These are phyloP conservation scores for Aplosporella prunicola DNA, from an alignment of 2,329 filamentous ascomycete species.

Conservation along the genomic window DNA sequence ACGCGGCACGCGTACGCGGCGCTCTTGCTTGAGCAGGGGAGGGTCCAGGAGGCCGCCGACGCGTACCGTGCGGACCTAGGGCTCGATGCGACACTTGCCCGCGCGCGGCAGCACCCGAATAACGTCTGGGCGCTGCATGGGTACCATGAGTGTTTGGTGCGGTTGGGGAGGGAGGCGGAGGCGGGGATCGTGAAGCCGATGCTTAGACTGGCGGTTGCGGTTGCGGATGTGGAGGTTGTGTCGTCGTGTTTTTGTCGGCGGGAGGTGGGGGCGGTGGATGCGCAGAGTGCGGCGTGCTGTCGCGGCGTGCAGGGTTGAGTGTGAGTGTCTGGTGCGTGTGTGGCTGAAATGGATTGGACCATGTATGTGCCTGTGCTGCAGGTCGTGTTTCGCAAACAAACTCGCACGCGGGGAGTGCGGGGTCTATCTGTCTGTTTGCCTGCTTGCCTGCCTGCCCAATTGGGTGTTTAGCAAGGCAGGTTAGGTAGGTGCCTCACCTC, in stretches of 20 bases:
- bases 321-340: too few species aligned
- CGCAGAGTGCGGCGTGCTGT: too few species aligned
- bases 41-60: slow-evolving; percentile 27
- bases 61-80: slow-evolving; percentile 34
- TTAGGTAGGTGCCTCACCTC: too few species aligned
- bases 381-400: too few species aligned
- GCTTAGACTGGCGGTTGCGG: slow-evolving; percentile 43
- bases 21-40: slow-evolving; percentile 57
- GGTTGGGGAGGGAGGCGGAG: slow-evolving; percentile 41
- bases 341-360: too few species aligned
- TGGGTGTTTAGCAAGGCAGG: too few species aligned
- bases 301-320: too few species aligned
- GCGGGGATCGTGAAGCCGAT: slow-evolving; percentile 40
- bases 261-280: neutral
- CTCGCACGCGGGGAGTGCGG: too few species aligned
- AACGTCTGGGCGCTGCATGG: slow-evolving; percentile 71
- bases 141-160: slow-evolving; percentile 58
- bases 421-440: too few species aligned
- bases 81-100: slow-evolving; percentile 44
- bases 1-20: slow-evolving; percentile 62
- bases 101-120: slow-evolving; percentile 57
- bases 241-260: slow-evolving; percentile 49
- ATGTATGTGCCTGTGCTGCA: too few species aligned
- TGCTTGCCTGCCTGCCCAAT: too few species aligned
- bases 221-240: slow-evolving; percentile 50